Evolutionary conservation across 2,329 filamentous ascomycete genomes (phyloP).

Genomic region (Trichophyton benhamiae): DNA sequence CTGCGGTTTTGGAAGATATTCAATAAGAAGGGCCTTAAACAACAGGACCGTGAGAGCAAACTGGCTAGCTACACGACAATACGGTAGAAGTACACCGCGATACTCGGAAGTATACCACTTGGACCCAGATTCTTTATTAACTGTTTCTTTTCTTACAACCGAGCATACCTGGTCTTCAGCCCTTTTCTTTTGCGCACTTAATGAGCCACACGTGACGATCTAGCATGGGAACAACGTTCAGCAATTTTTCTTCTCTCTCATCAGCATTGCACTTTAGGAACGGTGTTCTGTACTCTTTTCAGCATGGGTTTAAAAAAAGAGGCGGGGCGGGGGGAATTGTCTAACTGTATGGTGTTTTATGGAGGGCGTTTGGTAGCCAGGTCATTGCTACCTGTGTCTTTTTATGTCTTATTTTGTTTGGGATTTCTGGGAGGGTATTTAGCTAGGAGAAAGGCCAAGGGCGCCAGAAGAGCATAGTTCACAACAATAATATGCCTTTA

Average conservation of each 20-base stretch:
- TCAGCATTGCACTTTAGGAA: not conserved
- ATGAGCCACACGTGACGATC: not conserved
- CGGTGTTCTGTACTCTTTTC: not conserved
- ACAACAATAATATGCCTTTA: too few relatives aligned
- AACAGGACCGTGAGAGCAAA: slow-evolving; percentile 51
- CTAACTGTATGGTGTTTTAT: not conserved
- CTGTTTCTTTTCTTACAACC: not conserved
- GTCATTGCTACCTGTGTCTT: not conserved
- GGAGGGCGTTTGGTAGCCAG: not conserved
- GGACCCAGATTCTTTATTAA: not conserved
- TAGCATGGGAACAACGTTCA: slow-evolving; percentile 2
- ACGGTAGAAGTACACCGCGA: slow-evolving; percentile 32
- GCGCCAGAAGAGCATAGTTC: too few relatives aligned
- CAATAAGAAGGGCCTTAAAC: slow-evolving; percentile 61
- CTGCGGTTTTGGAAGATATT: slow-evolving; percentile 96
- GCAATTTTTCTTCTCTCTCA: not conserved
- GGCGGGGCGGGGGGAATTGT: not conserved
- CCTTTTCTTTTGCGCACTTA: slow-evolving; percentile 1
- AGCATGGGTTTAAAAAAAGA: not conserved
- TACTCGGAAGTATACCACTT: not conserved
- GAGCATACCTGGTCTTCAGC: not conserved
- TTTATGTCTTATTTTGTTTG: not conserved
- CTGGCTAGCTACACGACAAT: slow-evolving; percentile 76
- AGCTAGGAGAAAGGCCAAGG: too few relatives aligned
- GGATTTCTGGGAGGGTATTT: not conserved